Conservation (phyloP, 345 rosid species). For the Salix udensis region DNA sequence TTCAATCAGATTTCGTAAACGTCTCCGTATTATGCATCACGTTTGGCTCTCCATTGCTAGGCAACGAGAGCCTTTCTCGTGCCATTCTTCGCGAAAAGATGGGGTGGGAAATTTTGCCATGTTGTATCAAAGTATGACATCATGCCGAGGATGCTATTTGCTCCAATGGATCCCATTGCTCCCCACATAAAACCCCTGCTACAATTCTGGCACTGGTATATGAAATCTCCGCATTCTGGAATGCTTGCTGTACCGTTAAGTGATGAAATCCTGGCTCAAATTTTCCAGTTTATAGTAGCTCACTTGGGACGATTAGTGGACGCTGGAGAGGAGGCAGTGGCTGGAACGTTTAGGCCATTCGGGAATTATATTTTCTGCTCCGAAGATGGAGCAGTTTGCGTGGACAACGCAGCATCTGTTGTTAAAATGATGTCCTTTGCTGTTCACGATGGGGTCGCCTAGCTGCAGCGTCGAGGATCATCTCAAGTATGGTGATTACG, state of each 20-base stretch:
- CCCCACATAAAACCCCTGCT: constrained; percentile 27
- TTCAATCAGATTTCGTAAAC: constrained; percentile 22
- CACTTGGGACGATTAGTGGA: constrained; percentile 1
- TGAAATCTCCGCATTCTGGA: constrained; percentile 20
- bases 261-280: constrained; percentile 14
- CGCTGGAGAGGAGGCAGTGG: constrained; percentile 4
- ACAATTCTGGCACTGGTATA: constrained; percentile 27
- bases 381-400: constrained; percentile 66
- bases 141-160: constrained; percentile 49
- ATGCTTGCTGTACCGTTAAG: constrained; percentile 8
- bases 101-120: constrained; percentile 70
- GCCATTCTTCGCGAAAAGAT: constrained; percentile 51
- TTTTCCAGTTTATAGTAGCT: constrained; percentile 25
- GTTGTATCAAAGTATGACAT: constrained; percentile 54
- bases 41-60: constrained; percentile 75
- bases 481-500: constrained; percentile 51
- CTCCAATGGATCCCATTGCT: constrained; percentile 22
- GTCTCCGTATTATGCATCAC: constrained; percentile 64
- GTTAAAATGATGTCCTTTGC: constrained; percentile 49
- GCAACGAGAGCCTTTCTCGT: constrained; percentile 56
- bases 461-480: constrained; percentile 48
- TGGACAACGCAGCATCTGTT: constrained; percentile 55
- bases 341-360: constrained; percentile 51
- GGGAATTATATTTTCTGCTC: constrained; percentile 71
- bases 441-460: constrained; percentile 34